Base-by-base conservation (phyloP, 169 alveolate genomes). In the Cryptosporidium viatorum region DNA sequence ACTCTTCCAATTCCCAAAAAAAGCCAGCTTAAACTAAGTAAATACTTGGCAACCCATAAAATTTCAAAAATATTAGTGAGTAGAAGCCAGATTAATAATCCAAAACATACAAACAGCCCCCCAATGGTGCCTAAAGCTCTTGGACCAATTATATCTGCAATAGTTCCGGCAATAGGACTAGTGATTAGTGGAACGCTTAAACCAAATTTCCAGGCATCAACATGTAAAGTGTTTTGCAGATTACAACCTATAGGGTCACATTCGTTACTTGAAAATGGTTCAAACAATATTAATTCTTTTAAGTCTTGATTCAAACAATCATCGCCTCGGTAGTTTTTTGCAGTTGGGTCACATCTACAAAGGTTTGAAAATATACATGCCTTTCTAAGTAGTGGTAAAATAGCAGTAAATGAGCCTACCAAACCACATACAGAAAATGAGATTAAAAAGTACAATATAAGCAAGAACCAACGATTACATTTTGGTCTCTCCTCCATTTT, bases 131-230 rank as follows among this genome's bases (percentile, higher is more conserved):
- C 89, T 12, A 80, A 37, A 29, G 89, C 75, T 23, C 75, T 80
- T 37, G 89, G 89, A 12, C 89, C 89, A 26, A 80, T 65, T n/a
- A 80, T 59, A 43, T 80, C 89, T 3, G 89, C 71, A 60, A 80
- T 80, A 8, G 89, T 80, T 4, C 89, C 89, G 26, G 89, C 89
- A 43, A 80, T 80, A 29, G 89, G 89, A 26, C 89, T 80, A 3
- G 75, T 23, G 14, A 80, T 80, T 12, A 80, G 35, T 12, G 89
- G 89, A 43, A 45, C 75, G 29, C 89, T 80, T 8, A 80, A 37
- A 9, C 89, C 89, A n/a, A 80, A 41, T 23, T 80, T 80, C 89
- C 89, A 80, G 26, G 89, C 89, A 5, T 59, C 73, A 39, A 45
- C 70, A 33, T 80, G 69, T 23, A 62, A 33, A 23, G 33, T 26